Evolutionary conservation across 1,284 basidiomycete species (phyloP).

Genomic region (Ustilago bromivora): DNA sequence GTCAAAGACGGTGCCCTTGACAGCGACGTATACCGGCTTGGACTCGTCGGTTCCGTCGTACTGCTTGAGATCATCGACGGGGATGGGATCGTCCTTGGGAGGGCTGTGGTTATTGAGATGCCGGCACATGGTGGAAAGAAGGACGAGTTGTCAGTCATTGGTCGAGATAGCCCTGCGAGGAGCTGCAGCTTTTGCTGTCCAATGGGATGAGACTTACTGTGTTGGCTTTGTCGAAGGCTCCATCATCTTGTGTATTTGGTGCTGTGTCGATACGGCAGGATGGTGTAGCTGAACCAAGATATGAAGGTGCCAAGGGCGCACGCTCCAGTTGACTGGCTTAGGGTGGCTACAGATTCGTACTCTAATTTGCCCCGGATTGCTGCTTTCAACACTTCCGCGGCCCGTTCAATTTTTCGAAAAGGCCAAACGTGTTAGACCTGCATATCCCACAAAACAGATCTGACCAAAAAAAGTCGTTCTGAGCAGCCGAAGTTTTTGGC

Average conservation of each 20-base stretch:
- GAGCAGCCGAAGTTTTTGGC: slow-evolving; percentile 1
- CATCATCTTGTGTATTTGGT: slow-evolving; percentile 42
- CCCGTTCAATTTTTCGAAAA: not conserved
- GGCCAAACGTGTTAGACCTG: not conserved
- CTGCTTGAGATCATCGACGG: slow-evolving; percentile 76
- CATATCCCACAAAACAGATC: not conserved
- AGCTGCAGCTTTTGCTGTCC: not conserved
- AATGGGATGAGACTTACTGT: slow-evolving; percentile 43
- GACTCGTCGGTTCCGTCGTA: slow-evolving; percentile 78
- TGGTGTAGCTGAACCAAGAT: not conserved
- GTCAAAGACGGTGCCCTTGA: slow-evolving; percentile 89
- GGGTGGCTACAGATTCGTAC: not conserved
- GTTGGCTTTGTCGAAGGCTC: slow-evolving; percentile 59
- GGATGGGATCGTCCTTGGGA: slow-evolving; percentile 83
- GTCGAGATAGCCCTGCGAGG: not conserved
- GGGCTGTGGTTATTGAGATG: slow-evolving; percentile 71
- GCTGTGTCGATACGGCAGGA: not conserved
- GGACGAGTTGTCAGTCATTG: not conserved
- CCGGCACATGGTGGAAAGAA: not conserved
- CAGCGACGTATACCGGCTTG: slow-evolving; percentile 85
- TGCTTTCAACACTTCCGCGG: slow-evolving; percentile 4
- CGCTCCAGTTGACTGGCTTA: not conserved
- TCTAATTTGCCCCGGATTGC: slow-evolving; percentile 14
- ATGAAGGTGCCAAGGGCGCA: not conserved
- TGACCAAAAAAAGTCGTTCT: not conserved